These are phyloP conservation scores for Sclerotinia nivalis DNA, from an alignment of 2,329 filamentous ascomycete species.

Conservation along the genomic window DNA sequence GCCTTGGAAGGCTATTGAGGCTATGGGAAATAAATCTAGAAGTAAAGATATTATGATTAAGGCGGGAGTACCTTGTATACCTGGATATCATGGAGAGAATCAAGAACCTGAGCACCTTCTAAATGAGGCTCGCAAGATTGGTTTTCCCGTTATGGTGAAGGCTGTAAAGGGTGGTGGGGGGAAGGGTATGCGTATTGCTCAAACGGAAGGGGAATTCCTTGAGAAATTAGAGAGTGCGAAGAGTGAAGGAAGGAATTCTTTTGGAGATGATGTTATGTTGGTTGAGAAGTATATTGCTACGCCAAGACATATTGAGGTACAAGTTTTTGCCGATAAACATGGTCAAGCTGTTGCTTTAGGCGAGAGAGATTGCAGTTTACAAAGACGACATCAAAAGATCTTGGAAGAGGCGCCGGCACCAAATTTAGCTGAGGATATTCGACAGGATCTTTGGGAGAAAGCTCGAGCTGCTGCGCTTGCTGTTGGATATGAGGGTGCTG, in stretches of 20 bases:
- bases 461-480: conserved; percentile 67
- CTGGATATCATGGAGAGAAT: conserved; percentile 87
- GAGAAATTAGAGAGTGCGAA: conserved; percentile 70
- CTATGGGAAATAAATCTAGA: conserved; percentile 91
- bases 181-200: conserved; percentile 80
- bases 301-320: conserved; percentile 84
- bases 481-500: conserved; percentile 84
- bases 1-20: conserved; percentile 75
- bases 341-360: conserved; percentile 81
- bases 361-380: conserved; percentile 85
- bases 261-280: conserved; percentile 82
- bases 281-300: conserved; percentile 81
- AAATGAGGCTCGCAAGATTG: conserved; percentile 68
- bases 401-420: conserved; percentile 87
- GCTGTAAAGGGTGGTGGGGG: conserved; percentile 79
- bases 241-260: conserved; percentile 74
- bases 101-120: conserved; percentile 67
- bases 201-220: conserved; percentile 66
- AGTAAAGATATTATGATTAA: conserved; percentile 96
- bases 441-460: conserved; percentile 66
- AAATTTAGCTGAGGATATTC: conserved; percentile 57
- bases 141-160: conserved; percentile 74
- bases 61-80: conserved; percentile 94
- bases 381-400: conserved; percentile 86
- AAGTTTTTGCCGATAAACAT: conserved; percentile 81